Conservation (phyloP, 2,329 filamentous ascomycete genomes). For the Cladosporium sp. region DNA sequence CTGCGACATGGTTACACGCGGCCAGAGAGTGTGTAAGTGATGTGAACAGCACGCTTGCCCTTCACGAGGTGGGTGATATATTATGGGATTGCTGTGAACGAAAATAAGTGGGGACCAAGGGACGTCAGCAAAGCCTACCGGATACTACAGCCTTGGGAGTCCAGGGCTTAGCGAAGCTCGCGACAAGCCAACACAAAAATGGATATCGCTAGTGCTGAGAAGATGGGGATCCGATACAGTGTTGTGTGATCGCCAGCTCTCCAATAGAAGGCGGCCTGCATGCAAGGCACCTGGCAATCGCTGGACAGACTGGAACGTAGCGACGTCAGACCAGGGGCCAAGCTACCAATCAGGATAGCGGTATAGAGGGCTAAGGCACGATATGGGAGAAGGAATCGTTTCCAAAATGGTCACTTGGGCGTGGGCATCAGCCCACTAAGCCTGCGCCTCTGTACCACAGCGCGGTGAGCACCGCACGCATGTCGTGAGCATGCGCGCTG, state of each 20-base stretch:
- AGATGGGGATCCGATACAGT: slow-evolving; percentile 13
- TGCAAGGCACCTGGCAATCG: slow-evolving; percentile 8
- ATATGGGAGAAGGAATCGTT: background rate
- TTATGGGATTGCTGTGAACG: slow-evolving; percentile 10
- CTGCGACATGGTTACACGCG: slow-evolving; percentile 8
- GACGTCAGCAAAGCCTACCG: slow-evolving; percentile 10
- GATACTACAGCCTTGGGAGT: slow-evolving; percentile 1
- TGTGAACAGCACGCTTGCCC: slow-evolving; percentile 5
- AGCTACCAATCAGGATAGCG: background rate
- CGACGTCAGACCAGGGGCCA: slow-evolving; percentile 7
- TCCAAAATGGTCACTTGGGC: background rate
- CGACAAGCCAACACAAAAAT: slow-evolving; percentile 9
- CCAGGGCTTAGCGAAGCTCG: slow-evolving; percentile 10
- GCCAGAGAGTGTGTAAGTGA: background rate
- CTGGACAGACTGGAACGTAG: slow-evolving; percentile 2
- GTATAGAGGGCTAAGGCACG: background rate
- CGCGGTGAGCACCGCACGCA: background rate
- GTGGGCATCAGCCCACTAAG: slow-evolving; percentile 11
- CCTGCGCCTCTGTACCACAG: slow-evolving; percentile 11
- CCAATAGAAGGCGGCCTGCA: slow-evolving; percentile 6
- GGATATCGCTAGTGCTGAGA: slow-evolving; percentile 12
- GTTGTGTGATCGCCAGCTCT: slow-evolving; percentile 9
- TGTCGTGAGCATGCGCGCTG: slow-evolving; percentile 1
- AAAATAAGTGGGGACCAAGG: background rate
- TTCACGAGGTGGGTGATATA: slow-evolving; percentile 6